These are phyloP conservation scores for Ophiostoma tasmaniense DNA, from an alignment of 2,329 filamentous ascomycete genomes.

Conservation along the genomic window DNA sequence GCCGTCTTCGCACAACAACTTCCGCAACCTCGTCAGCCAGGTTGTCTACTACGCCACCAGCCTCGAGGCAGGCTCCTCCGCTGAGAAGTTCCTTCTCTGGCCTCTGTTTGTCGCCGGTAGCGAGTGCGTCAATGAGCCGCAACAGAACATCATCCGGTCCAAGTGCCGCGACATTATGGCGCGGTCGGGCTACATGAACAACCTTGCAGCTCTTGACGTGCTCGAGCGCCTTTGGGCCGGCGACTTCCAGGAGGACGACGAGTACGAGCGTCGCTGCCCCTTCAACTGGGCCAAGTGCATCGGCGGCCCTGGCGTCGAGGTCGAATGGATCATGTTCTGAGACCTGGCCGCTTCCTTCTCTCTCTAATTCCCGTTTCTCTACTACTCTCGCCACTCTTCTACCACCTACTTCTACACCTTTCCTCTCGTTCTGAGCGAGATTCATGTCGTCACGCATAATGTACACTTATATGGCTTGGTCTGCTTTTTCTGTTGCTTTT, in stretches of 20 bases:
- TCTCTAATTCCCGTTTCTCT: neutral
- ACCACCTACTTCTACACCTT: neutral
- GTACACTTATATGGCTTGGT: slow-evolving; percentile 5
- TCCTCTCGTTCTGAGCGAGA: neutral
- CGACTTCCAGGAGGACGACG: slow-evolving; percentile 36
- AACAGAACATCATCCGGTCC: slow-evolving; percentile 69
- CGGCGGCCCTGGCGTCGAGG: slow-evolving; percentile 46
- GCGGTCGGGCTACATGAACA: slow-evolving; percentile 89
- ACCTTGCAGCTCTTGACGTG: slow-evolving; percentile 75
- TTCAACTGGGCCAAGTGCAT: slow-evolving; percentile 53
- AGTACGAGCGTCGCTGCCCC: slow-evolving; percentile 34
- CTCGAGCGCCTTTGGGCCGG: slow-evolving; percentile 75
- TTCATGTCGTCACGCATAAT: slow-evolving; percentile 5
- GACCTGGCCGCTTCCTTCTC: too few species aligned
- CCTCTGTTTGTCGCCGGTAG: slow-evolving; percentile 84
- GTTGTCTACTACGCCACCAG: slow-evolving; percentile 77
- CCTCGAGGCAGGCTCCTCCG: slow-evolving; percentile 60
- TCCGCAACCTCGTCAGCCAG: slow-evolving; percentile 74
- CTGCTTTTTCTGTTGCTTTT: neutral
- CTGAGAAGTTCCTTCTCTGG: slow-evolving; percentile 88
- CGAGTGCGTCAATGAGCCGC: slow-evolving; percentile 74
- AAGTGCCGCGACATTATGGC: slow-evolving; percentile 81
- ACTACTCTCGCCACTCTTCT: neutral
- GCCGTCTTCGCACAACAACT: slow-evolving; percentile 64
- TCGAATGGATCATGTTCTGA: slow-evolving; percentile 60